These are phyloP conservation scores for Chaetomiaceae sp. DNA, from an alignment of 2,329 filamentous ascomycete genomes.

Conservation along the genomic window DNA sequence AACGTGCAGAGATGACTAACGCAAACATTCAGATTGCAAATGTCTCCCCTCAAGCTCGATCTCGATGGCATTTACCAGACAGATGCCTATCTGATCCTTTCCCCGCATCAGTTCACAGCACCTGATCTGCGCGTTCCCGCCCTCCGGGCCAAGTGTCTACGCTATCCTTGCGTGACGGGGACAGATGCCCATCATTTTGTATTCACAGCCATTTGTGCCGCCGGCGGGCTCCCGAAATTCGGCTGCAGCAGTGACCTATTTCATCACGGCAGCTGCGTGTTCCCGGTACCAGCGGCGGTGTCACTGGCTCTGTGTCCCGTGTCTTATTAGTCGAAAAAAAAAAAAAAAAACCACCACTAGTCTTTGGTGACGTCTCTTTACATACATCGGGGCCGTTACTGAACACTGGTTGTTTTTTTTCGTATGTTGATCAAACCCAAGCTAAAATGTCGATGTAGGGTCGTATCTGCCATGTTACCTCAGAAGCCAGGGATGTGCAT, in stretches of 20 bases:
- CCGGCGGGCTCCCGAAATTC: constrained; percentile 1
- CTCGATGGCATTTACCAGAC: neutral
- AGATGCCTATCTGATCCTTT: neutral
- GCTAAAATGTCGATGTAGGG: neutral
- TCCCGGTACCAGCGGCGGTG: constrained; percentile 7
- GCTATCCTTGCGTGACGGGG: neutral
- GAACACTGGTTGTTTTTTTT: neutral
- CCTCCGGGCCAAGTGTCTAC: neutral
- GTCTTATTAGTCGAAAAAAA: neutral
- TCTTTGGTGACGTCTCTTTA: neutral
- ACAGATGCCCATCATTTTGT: neutral
- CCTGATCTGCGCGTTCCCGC: constrained; percentile 2
- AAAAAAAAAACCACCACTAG: no score
- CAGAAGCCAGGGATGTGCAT: constrained; percentile 7
- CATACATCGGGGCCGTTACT: neutral
- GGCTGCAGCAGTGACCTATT: constrained; percentile 8
- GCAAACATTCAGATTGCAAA: no score
- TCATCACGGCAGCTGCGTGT: constrained; percentile 8
- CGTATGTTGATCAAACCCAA: constrained; percentile 2
- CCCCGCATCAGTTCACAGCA: neutral
- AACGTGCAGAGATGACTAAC: neutral
- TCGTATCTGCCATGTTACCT: constrained; percentile 11
- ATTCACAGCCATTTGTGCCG: constrained; percentile 4
- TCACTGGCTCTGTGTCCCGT: neutral
- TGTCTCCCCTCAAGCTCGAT: neutral